These are phyloP conservation scores for Cyberlindnera misumaiensis DNA, from an alignment of 805 yeast species.

Conservation along the genomic window DNA sequence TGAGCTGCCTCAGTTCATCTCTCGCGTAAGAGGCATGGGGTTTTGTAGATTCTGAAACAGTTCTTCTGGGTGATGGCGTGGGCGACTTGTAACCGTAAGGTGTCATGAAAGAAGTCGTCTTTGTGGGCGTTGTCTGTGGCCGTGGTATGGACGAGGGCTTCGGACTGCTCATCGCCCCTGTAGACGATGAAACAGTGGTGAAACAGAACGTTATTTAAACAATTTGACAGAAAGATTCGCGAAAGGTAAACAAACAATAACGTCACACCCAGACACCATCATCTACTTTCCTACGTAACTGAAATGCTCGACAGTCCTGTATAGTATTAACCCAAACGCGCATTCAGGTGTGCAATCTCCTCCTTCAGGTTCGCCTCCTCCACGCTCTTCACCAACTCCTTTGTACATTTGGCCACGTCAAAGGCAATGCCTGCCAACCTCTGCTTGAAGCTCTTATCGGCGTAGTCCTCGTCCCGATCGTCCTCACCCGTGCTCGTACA, in stretches of 20 bases:
- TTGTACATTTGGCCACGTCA: conserved; percentile 94
- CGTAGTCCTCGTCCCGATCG: conserved; percentile 52
- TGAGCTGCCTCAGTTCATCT: conserved; percentile 11
- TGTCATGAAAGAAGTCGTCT: conserved; percentile 11
- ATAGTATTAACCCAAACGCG: conserved; percentile 28
- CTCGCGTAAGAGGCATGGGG: background rate
- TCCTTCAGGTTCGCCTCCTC: conserved; percentile 89
- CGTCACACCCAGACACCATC: too few species aligned
- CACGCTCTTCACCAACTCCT: conserved; percentile 90
- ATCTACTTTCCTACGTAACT: too few species aligned
- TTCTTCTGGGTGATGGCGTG: background rate
- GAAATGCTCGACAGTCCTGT: too few species aligned
- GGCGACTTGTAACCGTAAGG: conserved; percentile 13
- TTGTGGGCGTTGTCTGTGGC: conserved; percentile 19
- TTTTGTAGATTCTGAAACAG: background rate
- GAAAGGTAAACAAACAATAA: too few species aligned
- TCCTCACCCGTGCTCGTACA: conserved; percentile 37
- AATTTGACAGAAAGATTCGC: too few species aligned
- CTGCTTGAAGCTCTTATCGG: conserved; percentile 86
- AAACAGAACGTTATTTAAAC: background rate
- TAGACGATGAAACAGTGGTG: background rate
- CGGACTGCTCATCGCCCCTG: background rate
- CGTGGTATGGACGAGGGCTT: conserved; percentile 17
- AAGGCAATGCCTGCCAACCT: conserved; percentile 93
- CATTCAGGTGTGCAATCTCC: conserved; percentile 76